Conservation (phyloP, 345 rosid genomes). For the Boechera divaricarpa region DNA sequence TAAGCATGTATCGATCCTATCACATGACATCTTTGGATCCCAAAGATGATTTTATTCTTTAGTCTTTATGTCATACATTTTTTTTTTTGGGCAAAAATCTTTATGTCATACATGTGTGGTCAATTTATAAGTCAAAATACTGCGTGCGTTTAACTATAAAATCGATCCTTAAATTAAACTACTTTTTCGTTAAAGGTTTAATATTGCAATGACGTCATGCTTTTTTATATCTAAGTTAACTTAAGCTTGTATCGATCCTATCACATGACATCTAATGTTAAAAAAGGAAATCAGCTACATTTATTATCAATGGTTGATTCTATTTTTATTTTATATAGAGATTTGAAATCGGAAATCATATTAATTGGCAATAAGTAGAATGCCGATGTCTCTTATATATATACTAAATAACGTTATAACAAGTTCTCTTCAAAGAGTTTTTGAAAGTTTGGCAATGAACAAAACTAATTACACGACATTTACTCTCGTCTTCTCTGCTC, state of each 20-base stretch:
- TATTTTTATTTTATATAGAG: neutral
- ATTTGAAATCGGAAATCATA: neutral
- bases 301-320: neutral
- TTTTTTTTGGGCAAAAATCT: no score
- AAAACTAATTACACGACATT: constrained; percentile 45
- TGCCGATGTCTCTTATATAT: neutral
- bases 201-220: neutral
- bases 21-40: neutral
- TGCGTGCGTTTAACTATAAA: neutral
- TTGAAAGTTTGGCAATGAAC: neutral
- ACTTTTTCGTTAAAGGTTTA: neutral
- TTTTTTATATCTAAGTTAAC: neutral
- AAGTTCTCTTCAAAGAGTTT: constrained; percentile 23
- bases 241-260: neutral
- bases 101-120: neutral
- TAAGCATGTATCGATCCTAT: neutral
- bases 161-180: neutral
- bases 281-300: neutral
- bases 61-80: no score
- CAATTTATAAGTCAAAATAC: neutral
- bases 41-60: constrained; percentile 13
- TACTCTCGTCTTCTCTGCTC: constrained; percentile 10
- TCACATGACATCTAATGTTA: neutral
- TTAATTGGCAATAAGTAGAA: neutral
- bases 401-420: constrained; percentile 2